Evolutionary conservation across 1,139 yeast genomes (phyloP).

Genomic region (Magnusiomyces tetraspermus): DNA sequence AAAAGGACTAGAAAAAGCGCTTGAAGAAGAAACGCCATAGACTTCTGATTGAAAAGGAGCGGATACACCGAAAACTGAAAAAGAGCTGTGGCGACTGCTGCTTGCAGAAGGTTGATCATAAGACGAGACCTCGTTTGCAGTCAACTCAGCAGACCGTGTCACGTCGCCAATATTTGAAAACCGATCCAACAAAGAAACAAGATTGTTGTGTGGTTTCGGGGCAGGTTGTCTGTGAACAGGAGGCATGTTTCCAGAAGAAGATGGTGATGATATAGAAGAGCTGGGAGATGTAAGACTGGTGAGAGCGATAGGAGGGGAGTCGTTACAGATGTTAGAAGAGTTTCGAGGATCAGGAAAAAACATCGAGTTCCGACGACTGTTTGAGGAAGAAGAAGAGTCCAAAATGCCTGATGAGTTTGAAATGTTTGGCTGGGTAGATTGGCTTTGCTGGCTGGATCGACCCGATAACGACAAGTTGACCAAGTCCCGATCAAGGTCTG

Average conservation of each 20-base stretch:
- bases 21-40: slow-evolving; percentile 6
- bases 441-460: not conserved
- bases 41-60: slow-evolving; percentile 8
- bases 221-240: not conserved
- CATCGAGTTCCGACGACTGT: not conserved
- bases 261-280: not conserved
- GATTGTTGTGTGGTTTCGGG: not conserved
- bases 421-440: no score
- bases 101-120: not conserved
- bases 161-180: slow-evolving; percentile 72
- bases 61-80: slow-evolving; percentile 1
- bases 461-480: not conserved
- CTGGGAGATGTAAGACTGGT: not conserved
- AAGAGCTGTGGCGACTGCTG: slow-evolving; percentile 6
- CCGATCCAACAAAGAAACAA: slow-evolving; percentile 29
- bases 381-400: not conserved
- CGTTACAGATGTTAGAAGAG: not conserved
- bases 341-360: not conserved
- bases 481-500: not conserved
- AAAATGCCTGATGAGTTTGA: no score
- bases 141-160: slow-evolving; percentile 61
- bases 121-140: slow-evolving; percentile 16
- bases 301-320: not conserved
- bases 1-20: slow-evolving; percentile 4
- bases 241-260: not conserved